Base-by-base conservation (phyloP, 192 early-diverging fungal species). In the Oehlia diaphana region DNA sequence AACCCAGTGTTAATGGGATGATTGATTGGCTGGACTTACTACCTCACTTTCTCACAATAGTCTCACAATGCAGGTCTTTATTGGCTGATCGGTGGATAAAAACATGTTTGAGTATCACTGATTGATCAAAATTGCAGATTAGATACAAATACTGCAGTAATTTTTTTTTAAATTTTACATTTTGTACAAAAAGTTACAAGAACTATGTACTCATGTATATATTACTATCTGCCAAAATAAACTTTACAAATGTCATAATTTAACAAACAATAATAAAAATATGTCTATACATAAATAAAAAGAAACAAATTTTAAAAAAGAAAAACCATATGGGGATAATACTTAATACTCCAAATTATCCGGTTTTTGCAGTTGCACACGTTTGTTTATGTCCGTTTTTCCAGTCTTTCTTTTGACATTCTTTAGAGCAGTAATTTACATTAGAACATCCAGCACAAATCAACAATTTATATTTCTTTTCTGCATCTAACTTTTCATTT, bases 351-450 rank as follows among this genome's bases (percentile, higher is more conserved):
- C 0, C 39, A 42, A 47, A 58, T 58, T 58, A 58, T 7, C 16
- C 16, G 53, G 6, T 58, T 42, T 72, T 72, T 14, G 44, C 44
- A 28, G 44, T 9, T 66, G 63, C 26, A 83, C 88, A 89, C 39
- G 14, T 67, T 79, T 84, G 81, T 79, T 86, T 89, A 82, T 89
- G 88, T 73, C 81, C 82, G 44, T 84, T 66, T 76, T 86, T 86
- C 81, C 85, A 91, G 81, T 91, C 85, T n/a, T 77, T 67, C 63
- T 86, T 88, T 72, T 91, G 90, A 76, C 90, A 91, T 31, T 89
- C 88, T 81, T 86, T 82, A 44, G 86, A 87, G 76, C 90, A 91
- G 81, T 91, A 91, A 74, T 86, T 88, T 28, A 86, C 86, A 72
- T 83, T 83, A 70, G 66, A 83, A 81, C 90, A 91, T 39, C 83